These are phyloP conservation scores for Debaryomyces sp. DNA, from an alignment of 1,139 yeast species.

Conservation along the genomic window DNA sequence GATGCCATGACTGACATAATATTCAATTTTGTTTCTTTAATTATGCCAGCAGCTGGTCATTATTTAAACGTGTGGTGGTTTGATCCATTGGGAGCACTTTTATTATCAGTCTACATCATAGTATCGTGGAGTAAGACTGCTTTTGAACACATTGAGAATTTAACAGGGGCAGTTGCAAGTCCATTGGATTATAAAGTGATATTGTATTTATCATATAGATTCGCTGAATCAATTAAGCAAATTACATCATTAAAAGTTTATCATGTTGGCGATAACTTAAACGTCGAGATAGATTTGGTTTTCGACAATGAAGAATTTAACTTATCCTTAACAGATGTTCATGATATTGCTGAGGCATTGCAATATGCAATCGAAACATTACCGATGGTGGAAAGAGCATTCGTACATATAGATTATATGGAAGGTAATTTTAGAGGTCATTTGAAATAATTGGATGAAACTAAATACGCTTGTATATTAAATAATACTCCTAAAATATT, in stretches of 20 bases:
- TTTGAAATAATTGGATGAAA: conserved; percentile 26
- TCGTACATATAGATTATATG: conserved; percentile 77
- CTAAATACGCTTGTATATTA: neutral
- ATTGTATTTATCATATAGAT: conserved; percentile 66
- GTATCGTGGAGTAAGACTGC: conserved; percentile 67
- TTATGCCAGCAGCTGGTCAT: conserved; percentile 69
- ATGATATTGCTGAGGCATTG: conserved; percentile 79
- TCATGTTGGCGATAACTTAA: conserved; percentile 76
- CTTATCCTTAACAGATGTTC: conserved; percentile 64
- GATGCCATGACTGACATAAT: conserved; percentile 80
- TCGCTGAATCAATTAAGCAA: conserved; percentile 66
- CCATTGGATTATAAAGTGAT: conserved; percentile 66
- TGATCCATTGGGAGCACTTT: conserved; percentile 69
- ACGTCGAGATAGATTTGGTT: conserved; percentile 76
- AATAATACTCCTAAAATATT: neutral
- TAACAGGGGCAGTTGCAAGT: conserved; percentile 74
- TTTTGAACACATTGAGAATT: conserved; percentile 69
- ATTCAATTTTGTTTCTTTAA: conserved; percentile 66
- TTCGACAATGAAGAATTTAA: conserved; percentile 49
- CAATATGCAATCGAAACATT: conserved; percentile 80
- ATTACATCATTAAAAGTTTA: conserved; percentile 73
- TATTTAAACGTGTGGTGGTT: conserved; percentile 63
- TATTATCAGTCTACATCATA: conserved; percentile 64
- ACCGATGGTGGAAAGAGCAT: conserved; percentile 78
- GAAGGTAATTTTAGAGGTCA: conserved; percentile 57